Base-by-base conservation (phyloP, 768 basidiomycete genomes). In the Suillus cothurnatus region DNA sequence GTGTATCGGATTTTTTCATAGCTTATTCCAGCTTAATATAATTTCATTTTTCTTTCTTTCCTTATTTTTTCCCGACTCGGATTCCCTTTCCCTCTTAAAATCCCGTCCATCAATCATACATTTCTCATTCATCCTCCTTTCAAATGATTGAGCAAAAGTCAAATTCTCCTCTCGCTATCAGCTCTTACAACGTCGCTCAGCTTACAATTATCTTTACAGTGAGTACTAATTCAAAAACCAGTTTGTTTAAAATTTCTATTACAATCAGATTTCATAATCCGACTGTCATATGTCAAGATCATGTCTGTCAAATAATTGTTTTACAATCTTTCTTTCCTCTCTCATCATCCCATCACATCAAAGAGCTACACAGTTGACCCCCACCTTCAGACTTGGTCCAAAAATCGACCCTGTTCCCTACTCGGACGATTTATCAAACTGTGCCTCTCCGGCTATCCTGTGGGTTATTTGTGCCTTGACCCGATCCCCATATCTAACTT, bases 171-270 rank as follows among this genome's bases (percentile, higher is more conserved):
- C 76, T 76, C 70, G 76, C 79, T 74, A 80, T 84, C 76, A 84
- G 84, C 71, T 77, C 80, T 67, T 89, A 87, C 81, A 85, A 85
- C 84, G 81, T 88, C 65, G 83, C 84, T 47, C 87, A 88, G 73
- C n/a, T 82, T 88, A 64, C 85, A 88, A 64, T 85, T 84, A 76
- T 79, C 86, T 12, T 81, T 88, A 11, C 50, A 52, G 86, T 86
- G 74, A 78, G 83, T 82, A n/a, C n/a, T n/a, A n/a, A n/a, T n/a
- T n/a, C n/a, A n/a, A n/a, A 59, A 34, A 11, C 34, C 34, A 34
- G 34, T 34, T 34, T 34, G 34, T 34, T 34, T 43, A 61, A 41
- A 41, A 7, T 56, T 19, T 41, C 47, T 39, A 19, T 55, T 31
- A 1, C 17, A 60, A 62, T 53, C 65, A 8, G 50, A 26, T 67